These are phyloP conservation scores for Plantago ovata DNA, from an alignment of 257 asterid genomes.

Conservation along the genomic window DNA sequence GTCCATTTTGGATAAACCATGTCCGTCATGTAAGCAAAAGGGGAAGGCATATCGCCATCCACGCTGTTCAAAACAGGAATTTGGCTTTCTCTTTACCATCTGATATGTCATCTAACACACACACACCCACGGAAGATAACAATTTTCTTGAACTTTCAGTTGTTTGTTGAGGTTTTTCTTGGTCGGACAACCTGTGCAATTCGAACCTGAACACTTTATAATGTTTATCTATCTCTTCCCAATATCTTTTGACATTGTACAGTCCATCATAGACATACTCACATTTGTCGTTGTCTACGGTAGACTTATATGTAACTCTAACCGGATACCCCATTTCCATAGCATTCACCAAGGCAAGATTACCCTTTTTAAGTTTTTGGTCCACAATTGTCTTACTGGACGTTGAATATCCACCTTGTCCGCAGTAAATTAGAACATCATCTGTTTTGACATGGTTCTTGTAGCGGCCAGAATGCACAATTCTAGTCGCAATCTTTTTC, in stretches of 20 bases:
- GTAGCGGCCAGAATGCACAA: no score
- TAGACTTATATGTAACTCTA: constrained; percentile 58
- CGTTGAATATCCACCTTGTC: no score
- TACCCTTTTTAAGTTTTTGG: no score
- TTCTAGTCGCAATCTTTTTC: constrained; percentile 46
- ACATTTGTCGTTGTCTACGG: neutral
- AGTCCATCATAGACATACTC: constrained; percentile 60
- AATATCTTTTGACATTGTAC: constrained; percentile 38
- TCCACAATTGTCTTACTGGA: no score
- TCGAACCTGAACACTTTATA: constrained; percentile 48
- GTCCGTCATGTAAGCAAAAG: constrained; percentile 44
- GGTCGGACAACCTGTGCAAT: no score
- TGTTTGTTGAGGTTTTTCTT: constrained; percentile 30
- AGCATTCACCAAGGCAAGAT: no score
- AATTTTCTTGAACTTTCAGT: no score
- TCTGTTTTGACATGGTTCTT: no score
- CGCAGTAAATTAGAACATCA: no score
- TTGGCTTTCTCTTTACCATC: constrained; percentile 48
- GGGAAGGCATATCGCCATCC: constrained; percentile 39
- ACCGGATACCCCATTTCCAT: no score
- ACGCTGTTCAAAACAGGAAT: constrained; percentile 52
- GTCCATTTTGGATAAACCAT: constrained; percentile 44
- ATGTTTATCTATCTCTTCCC: constrained; percentile 36
- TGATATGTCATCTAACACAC: constrained; percentile 44
- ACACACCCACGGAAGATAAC: neutral